Base-by-base conservation (phyloP, 768 basidiomycete genomes). In the Mrakia hoshinonis region DNA sequence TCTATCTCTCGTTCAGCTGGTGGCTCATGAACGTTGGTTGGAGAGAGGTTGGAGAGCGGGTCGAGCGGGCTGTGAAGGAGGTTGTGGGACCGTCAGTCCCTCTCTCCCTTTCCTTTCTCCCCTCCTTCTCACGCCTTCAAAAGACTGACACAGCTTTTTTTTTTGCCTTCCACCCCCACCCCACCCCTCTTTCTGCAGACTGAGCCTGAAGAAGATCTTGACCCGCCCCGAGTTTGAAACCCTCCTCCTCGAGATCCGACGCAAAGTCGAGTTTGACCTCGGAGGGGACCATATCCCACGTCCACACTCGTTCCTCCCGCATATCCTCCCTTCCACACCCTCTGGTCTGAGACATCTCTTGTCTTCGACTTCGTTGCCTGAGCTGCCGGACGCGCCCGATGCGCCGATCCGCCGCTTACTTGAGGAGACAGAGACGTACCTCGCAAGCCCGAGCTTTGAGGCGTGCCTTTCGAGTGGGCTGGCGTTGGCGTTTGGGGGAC, bases 1-100 rank as follows among this genome's bases (percentile, higher is more conserved):
- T 87, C 76, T 97, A 87, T 77, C 81, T 96, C 63, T 91, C 89
- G 0, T 84, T 94, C 75, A 90, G 87, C 48, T 97, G 92, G 92
- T 95, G 92, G 92, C 82, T 95, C 12, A 76, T 95, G 68, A 87
- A 96, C 77, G 88, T 92, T 4, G 92, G 94, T 0, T 95, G 93
- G 92, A 89, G 88, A 75, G 87, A 88, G 70, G 84, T 97, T 0
- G 86, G 85, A 0, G 86, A 86, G 74, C 82, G 90, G 48, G 89
- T 93, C 0, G 81, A 87, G 74, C 80, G 84, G 43, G 88, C 85
- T 0, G 91, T 93, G 0, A 87, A 91, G 75, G 87, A 88, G 70
- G 90, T 90, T 0, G 90, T 96, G 70, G 87, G 90, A 67, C 85
- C 86, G 93, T 94, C 72, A 74, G 89, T 78, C 11, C 2, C 9